phyloP scores from a whole-genome alignment of 805 yeast species.

The Tetrapisispora pingtungensis region DNA sequence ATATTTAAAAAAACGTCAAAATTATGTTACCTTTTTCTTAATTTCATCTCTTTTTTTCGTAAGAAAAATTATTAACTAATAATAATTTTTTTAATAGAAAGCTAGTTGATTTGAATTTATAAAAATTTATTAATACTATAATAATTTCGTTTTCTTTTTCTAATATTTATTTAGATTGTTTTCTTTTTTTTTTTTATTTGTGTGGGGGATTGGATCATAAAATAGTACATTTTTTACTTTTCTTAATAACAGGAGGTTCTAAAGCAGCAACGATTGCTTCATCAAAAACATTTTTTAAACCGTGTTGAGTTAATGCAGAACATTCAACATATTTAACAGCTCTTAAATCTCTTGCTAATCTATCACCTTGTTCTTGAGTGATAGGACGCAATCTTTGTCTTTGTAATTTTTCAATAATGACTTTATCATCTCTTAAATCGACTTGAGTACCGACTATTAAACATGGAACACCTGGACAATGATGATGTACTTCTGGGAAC shows the following conservation, averaged over 20 bases:
- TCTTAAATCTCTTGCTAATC: conserved; percentile 83
- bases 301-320: conserved; percentile 94
- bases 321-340: conserved; percentile 97
- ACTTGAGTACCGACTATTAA: conserved; percentile 94
- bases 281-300: conserved; percentile 94
- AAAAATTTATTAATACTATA: too few relatives aligned
- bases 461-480: conserved; percentile 97
- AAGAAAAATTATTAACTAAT: too few relatives aligned
- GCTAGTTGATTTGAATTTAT: too few relatives aligned
- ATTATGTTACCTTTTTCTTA: background rate
- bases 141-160: background rate
- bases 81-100: too few relatives aligned
- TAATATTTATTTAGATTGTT: background rate
- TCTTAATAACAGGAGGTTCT: conserved; percentile 90
- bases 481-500: conserved; percentile 98
- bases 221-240: conserved; percentile 66
- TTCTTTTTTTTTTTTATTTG: background rate
- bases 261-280: conserved; percentile 97
- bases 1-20: too few relatives aligned
- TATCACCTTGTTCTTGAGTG: conserved; percentile 78
- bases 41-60: too few relatives aligned
- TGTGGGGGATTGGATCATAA: conserved; percentile 34
- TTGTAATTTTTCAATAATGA: conserved; percentile 77
- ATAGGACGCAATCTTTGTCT: conserved; percentile 70
- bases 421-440: conserved; percentile 89